phyloP scores from a whole-genome alignment of 345 rosid genomes.

The Bruguiera gymnorhiza region DNA sequence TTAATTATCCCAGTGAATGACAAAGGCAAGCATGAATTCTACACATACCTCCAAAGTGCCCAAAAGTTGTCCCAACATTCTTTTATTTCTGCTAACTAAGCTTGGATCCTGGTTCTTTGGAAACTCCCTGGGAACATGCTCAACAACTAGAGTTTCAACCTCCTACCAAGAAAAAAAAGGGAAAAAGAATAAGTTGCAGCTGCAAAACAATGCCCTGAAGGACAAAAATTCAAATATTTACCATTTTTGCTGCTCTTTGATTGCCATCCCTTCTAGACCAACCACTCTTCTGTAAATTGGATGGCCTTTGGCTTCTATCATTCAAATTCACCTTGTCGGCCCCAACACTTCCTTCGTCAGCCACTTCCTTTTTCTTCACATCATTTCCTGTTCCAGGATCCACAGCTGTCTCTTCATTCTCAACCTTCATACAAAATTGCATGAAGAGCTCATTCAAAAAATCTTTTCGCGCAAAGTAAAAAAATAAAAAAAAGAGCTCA shows the following conservation, averaged over 20 bases:
- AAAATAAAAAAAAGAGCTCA: background rate
- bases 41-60: constrained; percentile 91
- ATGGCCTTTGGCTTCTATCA: constrained; percentile 43
- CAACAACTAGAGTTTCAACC: constrained; percentile 40
- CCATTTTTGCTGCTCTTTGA: constrained; percentile 51
- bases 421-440: constrained; percentile 39
- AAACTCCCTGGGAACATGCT: constrained; percentile 78
- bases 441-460: no score
- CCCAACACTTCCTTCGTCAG: constrained; percentile 27
- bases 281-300: constrained; percentile 35
- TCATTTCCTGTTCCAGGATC: constrained; percentile 38
- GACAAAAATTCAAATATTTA: constrained; percentile 11
- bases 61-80: constrained; percentile 93
- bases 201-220: background rate
- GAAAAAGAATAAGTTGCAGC: background rate
- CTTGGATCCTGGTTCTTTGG: constrained; percentile 94
- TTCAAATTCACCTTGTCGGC: constrained; percentile 24
- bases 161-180: constrained; percentile 39
- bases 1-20: no score
- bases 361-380: constrained; percentile 21
- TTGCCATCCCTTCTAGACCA: constrained; percentile 57
- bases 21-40: no score
- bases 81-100: constrained; percentile 81
- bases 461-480: background rate
- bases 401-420: constrained; percentile 64